Evolutionary conservation across 1,284 basidiomycete species (phyloP).

Genomic region (Cryptococcus sp.): DNA sequence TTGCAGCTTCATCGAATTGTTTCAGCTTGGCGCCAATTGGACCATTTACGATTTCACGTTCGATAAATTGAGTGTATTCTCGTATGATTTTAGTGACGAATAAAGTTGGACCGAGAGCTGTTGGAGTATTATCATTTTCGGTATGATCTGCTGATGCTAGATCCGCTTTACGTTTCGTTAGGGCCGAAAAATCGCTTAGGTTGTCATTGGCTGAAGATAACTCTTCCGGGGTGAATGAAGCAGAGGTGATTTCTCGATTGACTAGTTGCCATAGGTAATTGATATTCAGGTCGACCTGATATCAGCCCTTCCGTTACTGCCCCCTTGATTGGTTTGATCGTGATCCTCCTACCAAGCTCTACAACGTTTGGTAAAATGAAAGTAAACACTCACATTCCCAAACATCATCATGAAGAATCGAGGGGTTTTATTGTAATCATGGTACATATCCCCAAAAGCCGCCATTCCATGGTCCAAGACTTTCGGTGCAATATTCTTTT

Average conservation of each 20-base stretch:
- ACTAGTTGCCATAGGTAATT: constrained; percentile 46
- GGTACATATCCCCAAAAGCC: constrained; percentile 35
- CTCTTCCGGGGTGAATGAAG: constrained; percentile 14
- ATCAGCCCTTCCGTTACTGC: too few species aligned
- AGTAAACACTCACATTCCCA: constrained; percentile 43
- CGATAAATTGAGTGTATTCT: constrained; percentile 35
- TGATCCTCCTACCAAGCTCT: too few species aligned
- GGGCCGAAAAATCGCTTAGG: neutral
- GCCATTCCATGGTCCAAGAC: constrained; percentile 33
- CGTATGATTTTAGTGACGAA: constrained; percentile 32
- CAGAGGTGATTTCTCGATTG: constrained; percentile 29
- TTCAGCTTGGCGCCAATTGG: constrained; percentile 27
- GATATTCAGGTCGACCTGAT: constrained; percentile 44
- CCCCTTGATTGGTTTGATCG: too few species aligned
- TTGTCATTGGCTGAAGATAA: neutral
- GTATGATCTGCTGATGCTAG: constrained; percentile 22
- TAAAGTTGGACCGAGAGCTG: constrained; percentile 37
- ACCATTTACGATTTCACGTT: constrained; percentile 39
- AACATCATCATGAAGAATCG: constrained; percentile 38
- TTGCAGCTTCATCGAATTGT: constrained; percentile 1
- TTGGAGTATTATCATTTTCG: constrained; percentile 35
- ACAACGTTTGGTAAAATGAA: too few species aligned
- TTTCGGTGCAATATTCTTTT: constrained; percentile 38
- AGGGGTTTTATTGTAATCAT: constrained; percentile 28
- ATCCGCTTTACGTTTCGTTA: constrained; percentile 4